A percentile compares a stretch with the other conserved stretches of the same genome.
Evolutionary conservation across 495 filamentous ascomycete species (phyloP).

Genomic region (Platismatia glauca): DNA sequence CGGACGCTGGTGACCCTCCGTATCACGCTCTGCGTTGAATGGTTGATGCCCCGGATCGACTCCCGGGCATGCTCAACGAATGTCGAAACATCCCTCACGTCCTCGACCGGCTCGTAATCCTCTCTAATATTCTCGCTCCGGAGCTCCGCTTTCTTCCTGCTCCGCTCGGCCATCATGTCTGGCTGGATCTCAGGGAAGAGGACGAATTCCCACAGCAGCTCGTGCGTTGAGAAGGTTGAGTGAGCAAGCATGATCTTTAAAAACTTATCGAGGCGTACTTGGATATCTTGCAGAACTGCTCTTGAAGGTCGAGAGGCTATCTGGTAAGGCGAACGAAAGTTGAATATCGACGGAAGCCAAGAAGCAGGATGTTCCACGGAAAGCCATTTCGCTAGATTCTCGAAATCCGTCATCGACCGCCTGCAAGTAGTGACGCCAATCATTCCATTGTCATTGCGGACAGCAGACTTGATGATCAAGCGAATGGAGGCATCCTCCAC

Average conservation of each 20-base stretch:
- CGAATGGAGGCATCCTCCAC: slow-evolving; percentile 93
- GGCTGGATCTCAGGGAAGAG: slow-evolving; percentile 89
- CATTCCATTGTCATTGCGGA: slow-evolving; percentile 47
- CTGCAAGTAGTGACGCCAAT: slow-evolving; percentile 77
- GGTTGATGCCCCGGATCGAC: slow-evolving; percentile 73
- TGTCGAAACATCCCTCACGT: slow-evolving; percentile 84
- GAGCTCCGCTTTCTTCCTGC: slow-evolving; percentile 72
- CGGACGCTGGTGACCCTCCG: slow-evolving; percentile 54
- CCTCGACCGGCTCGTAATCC: slow-evolving; percentile 75
- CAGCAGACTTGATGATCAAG: slow-evolving; percentile 88
- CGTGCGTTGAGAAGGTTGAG: slow-evolving; percentile 90
- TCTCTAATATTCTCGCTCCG: slow-evolving; percentile 77
- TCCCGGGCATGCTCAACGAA: slow-evolving; percentile 86
- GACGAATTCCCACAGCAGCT: slow-evolving; percentile 99
- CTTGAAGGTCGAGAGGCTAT: slow-evolving; percentile 86
- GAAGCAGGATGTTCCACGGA: slow-evolving; percentile 88
- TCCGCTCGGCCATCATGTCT: slow-evolving; percentile 81
- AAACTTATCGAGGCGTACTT: slow-evolving; percentile 78
- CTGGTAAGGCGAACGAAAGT: slow-evolving; percentile 81
- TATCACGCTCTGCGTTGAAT: slow-evolving; percentile 69
- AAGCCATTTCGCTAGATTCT: slow-evolving; percentile 80
- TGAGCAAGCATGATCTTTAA: slow-evolving; percentile 77
- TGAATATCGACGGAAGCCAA: slow-evolving; percentile 75
- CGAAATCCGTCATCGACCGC: slow-evolving; percentile 83
- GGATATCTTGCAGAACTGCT: slow-evolving; percentile 76